phyloP scores from a whole-genome alignment of 2,329 filamentous ascomycete genomes.

The Samsoniella hepiali region DNA sequence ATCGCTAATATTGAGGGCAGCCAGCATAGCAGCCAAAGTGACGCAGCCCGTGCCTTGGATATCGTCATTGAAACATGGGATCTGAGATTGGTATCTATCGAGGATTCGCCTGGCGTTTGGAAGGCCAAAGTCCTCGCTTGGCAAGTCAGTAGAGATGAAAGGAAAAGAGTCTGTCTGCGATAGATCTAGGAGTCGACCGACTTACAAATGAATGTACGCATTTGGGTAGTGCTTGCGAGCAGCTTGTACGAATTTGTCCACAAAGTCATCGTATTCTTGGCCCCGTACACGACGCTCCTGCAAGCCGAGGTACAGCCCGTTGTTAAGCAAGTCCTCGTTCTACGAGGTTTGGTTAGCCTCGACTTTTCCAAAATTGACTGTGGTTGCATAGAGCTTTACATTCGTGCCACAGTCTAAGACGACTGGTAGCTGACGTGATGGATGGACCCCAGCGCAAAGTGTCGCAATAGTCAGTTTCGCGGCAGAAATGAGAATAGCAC shows the following conservation, averaged over 20 bases:
- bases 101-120: slow-evolving; percentile 71
- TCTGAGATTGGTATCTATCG: slow-evolving; percentile 68
- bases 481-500: slow-evolving; percentile 77
- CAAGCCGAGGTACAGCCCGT: slow-evolving; percentile 77
- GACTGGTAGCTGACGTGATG: slow-evolving; percentile 72
- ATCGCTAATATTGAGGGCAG: slow-evolving; percentile 67
- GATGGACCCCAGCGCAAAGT: slow-evolving; percentile 82
- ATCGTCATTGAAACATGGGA: slow-evolving; percentile 88
- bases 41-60: slow-evolving; percentile 88
- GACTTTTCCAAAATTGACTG: neutral
- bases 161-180: neutral
- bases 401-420: slow-evolving; percentile 84
- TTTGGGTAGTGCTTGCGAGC: slow-evolving; percentile 69
- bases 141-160: neutral
- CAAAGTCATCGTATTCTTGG: slow-evolving; percentile 70
- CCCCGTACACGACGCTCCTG: slow-evolving; percentile 64
- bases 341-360: neutral
- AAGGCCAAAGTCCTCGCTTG: slow-evolving; percentile 73
- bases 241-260: slow-evolving; percentile 68
- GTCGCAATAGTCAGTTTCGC: slow-evolving; percentile 83
- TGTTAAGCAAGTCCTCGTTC: slow-evolving; percentile 69
- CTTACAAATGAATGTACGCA: slow-evolving; percentile 74
- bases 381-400: slow-evolving; percentile 14
- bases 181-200: neutral
- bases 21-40: slow-evolving; percentile 77